Evolutionary conservation across 2,329 filamentous ascomycete species (phyloP), one percentile per base, ranked within the genome.

Genomic region (Monosporascus sp.): DNA sequence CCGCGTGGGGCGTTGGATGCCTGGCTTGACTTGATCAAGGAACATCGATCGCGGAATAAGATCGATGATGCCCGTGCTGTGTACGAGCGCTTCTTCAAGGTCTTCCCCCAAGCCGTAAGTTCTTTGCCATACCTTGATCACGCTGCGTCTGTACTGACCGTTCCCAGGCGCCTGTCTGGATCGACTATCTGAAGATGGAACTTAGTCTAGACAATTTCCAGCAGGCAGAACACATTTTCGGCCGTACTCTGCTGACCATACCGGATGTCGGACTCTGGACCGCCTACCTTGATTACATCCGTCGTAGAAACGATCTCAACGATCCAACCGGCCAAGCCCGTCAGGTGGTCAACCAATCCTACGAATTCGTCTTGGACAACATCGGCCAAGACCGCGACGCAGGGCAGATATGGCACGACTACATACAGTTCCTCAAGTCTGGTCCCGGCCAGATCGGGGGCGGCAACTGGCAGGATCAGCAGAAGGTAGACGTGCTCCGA

Each of bases 401-500:
- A 11, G 93, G 91, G 37, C 83, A 81, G 59, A 86, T 99, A 53
- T 99, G 94, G 94, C 84, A 88, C 55, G 94, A 99, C 61, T 97
- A 97, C 65, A 87, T 99, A 56, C 86, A 94, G 61, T 97, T 99
- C 67, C 84, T 97, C 70, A 92, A 91, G 67, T 89, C 84, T 40
- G 90, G 88, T 0, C 94, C 94, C 1, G 94, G 94, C 6, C 85
- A 85, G 54, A 83, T 94, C 54, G 93, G 92, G 26, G 94, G 93
- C 44, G 86, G 80, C 54, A 86, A 84, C 54, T 99, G 94, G 95
- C 92, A 97, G 71, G 94, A 97, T 67, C 89, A 93, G 72, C 94
- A 97, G 68, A 99, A 99, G 78, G 96, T 96, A 88, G 94, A 99
- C 64, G 79, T 89, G 61, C 74, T 99, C 50, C 87, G 94, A 55